Conservation (phyloP, 306 rosid species). For the Senna siamea region DNA sequence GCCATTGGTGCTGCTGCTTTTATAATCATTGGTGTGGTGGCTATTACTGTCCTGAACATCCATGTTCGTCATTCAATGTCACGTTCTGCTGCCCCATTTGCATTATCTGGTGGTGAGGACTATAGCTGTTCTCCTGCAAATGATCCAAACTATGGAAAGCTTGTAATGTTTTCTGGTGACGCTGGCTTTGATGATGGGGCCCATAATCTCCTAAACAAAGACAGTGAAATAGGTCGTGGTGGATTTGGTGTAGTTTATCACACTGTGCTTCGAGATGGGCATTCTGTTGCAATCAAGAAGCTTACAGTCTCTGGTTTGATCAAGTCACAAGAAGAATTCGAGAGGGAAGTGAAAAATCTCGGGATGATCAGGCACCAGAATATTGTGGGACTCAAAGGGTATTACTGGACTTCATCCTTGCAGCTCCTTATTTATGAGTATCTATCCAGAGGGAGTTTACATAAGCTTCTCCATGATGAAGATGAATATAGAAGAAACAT, state of each 20-base stretch:
- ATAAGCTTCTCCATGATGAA: slow-evolving; percentile 74
- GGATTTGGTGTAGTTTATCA: slow-evolving; percentile 90
- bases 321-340: slow-evolving; percentile 79
- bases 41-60: slow-evolving; percentile 72
- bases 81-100: slow-evolving; percentile 58
- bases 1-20: slow-evolving; percentile 92
- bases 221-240: slow-evolving; percentile 85
- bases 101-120: slow-evolving; percentile 74
- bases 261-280: slow-evolving; percentile 69
- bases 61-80: slow-evolving; percentile 62
- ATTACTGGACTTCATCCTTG: slow-evolving; percentile 81
- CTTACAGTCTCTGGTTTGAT: slow-evolving; percentile 68
- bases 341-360: slow-evolving; percentile 69
- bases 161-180: slow-evolving; percentile 90
- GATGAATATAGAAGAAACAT: slow-evolving; percentile 45
- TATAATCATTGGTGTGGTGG: slow-evolving; percentile 74
- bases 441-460: slow-evolving; percentile 73
- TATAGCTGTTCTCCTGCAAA: slow-evolving; percentile 59
- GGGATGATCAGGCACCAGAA: slow-evolving; percentile 78
- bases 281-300: slow-evolving; percentile 85
- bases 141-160: slow-evolving; percentile 76
- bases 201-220: slow-evolving; percentile 78
- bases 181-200: slow-evolving; percentile 71
- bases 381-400: slow-evolving; percentile 87
- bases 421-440: slow-evolving; percentile 85